phyloP scores from a whole-genome alignment of 73 alveolate genomes.

The Paramecium sonneborni region DNA sequence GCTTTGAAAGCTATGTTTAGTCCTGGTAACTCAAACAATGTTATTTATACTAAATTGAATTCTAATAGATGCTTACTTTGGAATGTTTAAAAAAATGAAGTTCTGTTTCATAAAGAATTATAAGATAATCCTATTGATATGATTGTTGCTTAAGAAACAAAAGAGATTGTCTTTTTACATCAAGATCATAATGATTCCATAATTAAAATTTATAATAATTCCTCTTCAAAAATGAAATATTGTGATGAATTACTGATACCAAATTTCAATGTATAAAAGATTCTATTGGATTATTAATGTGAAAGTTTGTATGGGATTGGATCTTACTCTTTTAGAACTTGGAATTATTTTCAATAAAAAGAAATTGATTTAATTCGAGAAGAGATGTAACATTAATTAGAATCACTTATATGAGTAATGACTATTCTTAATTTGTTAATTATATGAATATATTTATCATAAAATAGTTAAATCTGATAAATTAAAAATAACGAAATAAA shows the following conservation, averaged over 20 bases:
- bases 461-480: neutral
- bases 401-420: neutral
- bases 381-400: constrained; percentile 44
- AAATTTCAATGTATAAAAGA: neutral
- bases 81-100: constrained; percentile 1
- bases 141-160: neutral
- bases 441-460: neutral
- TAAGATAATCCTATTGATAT: neutral
- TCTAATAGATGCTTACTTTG: neutral
- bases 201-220: neutral
- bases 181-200: neutral
- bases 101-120: neutral
- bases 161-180: constrained; percentile 2
- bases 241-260: neutral
- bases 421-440: neutral
- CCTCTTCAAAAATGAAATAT: neutral
- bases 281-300: constrained; percentile 11
- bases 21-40: neutral
- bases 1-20: neutral
- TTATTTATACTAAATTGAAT: neutral
- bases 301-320: constrained; percentile 43
- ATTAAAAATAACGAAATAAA: neutral
- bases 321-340: constrained; percentile 16
- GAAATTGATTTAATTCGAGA: constrained; percentile 6
- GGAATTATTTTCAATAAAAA: neutral